Percentiles rank a stretch among this genome's conserved stretches.
Evolutionary conservation across 805 yeast genomes (phyloP).

Genomic region (Pichia ethanolica): DNA sequence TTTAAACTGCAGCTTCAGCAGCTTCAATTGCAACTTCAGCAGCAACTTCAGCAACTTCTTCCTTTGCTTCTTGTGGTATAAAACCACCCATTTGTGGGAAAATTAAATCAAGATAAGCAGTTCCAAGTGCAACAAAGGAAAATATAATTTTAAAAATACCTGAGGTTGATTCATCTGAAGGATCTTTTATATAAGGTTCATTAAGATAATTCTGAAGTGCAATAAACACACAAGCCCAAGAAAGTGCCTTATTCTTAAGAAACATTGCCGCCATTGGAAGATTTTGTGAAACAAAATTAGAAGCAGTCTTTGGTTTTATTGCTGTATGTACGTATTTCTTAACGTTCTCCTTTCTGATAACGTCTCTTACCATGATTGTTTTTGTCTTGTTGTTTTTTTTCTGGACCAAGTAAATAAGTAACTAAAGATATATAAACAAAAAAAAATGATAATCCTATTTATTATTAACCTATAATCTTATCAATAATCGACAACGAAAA

Average conservation of each 20-base stretch:
- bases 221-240: conserved; percentile 49
- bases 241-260: conserved; percentile 45
- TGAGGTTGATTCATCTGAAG: conserved; percentile 33
- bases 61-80: not conserved
- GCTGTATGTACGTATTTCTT: conserved; percentile 40
- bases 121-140: conserved; percentile 38
- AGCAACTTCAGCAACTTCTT: conserved; percentile 20
- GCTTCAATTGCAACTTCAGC: conserved; percentile 10
- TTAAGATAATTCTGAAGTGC: conserved; percentile 44
- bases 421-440: too few species aligned
- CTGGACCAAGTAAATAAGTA: not conserved
- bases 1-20: not conserved
- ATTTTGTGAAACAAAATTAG: conserved; percentile 42
- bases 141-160: conserved; percentile 40
- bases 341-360: conserved; percentile 24
- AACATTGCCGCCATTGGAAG: conserved; percentile 62
- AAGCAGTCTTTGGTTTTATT: conserved; percentile 38
- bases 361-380: conserved; percentile 21
- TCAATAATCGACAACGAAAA: too few species aligned
- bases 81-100: conserved; percentile 34
- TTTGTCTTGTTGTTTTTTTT: not conserved
- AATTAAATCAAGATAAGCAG: conserved; percentile 45
- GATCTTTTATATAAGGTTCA: conserved; percentile 26
- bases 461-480: not conserved
- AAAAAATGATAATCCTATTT: too few species aligned